phyloP scores from a whole-genome alignment of 257 asterid genomes.

The Solanum ossicruentum region DNA sequence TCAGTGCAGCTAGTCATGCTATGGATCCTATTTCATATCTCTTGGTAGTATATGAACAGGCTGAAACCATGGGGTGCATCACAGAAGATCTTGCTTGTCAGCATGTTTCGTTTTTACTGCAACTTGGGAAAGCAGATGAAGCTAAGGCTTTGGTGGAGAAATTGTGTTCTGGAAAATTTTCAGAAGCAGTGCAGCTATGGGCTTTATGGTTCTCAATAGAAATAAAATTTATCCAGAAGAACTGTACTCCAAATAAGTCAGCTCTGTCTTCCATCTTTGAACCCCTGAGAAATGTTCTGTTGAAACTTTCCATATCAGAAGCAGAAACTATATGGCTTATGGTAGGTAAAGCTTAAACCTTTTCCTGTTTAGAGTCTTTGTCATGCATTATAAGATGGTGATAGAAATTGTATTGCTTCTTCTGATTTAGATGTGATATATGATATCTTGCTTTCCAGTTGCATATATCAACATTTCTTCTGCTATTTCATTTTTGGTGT shows the following conservation, averaged over 20 bases:
- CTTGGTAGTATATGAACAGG: slow-evolving; percentile 52
- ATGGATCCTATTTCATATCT: slow-evolving; percentile 51
- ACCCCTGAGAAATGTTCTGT: slow-evolving; percentile 41
- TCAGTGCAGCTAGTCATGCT: slow-evolving; percentile 11
- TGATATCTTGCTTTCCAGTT: not conserved
- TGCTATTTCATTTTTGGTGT: not conserved
- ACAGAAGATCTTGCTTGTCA: slow-evolving; percentile 70
- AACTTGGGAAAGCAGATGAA: slow-evolving; percentile 42
- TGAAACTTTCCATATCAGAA: slow-evolving; percentile 37
- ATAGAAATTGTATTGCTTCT: not conserved
- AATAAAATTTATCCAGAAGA: slow-evolving; percentile 23
- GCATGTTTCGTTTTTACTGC: slow-evolving; percentile 54
- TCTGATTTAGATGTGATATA: not conserved
- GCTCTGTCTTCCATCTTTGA: slow-evolving; percentile 30
- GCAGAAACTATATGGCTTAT: slow-evolving; percentile 72
- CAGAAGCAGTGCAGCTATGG: slow-evolving; percentile 53
- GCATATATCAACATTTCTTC: not conserved
- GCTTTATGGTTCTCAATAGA: slow-evolving; percentile 53
- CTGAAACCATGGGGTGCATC: slow-evolving; percentile 45
- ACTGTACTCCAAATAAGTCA: slow-evolving; percentile 30
- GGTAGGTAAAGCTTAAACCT: slow-evolving; percentile 40
- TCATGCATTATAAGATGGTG: not conserved
- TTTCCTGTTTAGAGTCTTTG: not conserved
- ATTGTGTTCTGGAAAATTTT: slow-evolving; percentile 48
- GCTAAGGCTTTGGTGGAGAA: slow-evolving; percentile 46